These are phyloP conservation scores for Cercophora samala DNA, from an alignment of 495 filamentous ascomycete species.

Conservation along the genomic window DNA sequence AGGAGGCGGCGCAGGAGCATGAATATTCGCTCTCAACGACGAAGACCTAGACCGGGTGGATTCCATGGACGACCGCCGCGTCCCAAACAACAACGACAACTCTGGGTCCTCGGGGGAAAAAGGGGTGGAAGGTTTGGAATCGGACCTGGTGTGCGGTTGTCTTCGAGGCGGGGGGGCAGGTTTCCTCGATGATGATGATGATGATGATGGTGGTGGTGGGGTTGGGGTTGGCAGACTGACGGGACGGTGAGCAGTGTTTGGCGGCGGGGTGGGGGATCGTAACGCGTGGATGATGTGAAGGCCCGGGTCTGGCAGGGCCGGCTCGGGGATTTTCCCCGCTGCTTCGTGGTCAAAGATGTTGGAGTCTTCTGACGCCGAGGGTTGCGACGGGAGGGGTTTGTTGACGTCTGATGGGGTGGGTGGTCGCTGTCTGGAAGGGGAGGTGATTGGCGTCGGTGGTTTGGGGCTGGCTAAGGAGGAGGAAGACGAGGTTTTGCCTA, in stretches of 20 bases:
- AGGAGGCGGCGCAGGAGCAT: slow-evolving; percentile 44
- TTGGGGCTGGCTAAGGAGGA: slow-evolving; percentile 4
- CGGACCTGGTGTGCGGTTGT: slow-evolving; percentile 40
- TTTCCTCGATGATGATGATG: slow-evolving; percentile 32
- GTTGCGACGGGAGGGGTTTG: slow-evolving; percentile 47
- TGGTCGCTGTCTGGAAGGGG: slow-evolving; percentile 12
- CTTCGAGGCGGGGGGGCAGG: slow-evolving; percentile 50
- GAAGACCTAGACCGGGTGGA: slow-evolving; percentile 43
- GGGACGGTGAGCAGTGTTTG: slow-evolving; percentile 35
- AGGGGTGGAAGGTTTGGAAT: slow-evolving; percentile 30
- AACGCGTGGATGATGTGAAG: slow-evolving; percentile 25
- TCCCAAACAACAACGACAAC: slow-evolving; percentile 29
- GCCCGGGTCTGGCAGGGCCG: slow-evolving; percentile 28
- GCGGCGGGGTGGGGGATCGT: slow-evolving; percentile 29
- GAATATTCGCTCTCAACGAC: slow-evolving; percentile 34
- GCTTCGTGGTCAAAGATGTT: slow-evolving; percentile 45
- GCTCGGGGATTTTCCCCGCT: slow-evolving; percentile 44
- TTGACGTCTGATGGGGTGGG: slow-evolving; percentile 45
- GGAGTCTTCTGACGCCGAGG: slow-evolving; percentile 39
- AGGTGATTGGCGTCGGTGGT: slow-evolving; percentile 1
- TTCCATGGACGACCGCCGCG: slow-evolving; percentile 42
- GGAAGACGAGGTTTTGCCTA: background rate
- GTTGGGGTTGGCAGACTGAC: slow-evolving; percentile 13
- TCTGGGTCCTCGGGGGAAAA: slow-evolving; percentile 30
- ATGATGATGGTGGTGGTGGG: slow-evolving; percentile 21